Conservation (phyloP, 352 stramenopile species). For the Globisporangium rhizosaccharum region DNA sequence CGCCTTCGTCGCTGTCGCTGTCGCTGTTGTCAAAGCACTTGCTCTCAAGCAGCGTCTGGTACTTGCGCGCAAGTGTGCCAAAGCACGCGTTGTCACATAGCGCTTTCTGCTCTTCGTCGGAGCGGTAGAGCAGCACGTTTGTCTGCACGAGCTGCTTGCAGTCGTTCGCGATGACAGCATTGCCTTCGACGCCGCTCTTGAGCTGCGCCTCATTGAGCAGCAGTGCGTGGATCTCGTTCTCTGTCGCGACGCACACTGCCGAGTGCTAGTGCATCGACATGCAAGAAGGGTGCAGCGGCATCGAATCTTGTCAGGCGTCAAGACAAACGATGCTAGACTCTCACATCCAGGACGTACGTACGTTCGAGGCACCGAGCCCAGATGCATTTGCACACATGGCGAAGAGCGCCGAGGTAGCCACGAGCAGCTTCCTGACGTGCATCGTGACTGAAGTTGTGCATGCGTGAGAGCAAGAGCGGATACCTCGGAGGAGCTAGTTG, state of each 20-base stretch:
- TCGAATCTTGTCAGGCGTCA: not conserved
- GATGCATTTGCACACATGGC: not conserved
- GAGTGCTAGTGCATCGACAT: slow-evolving; percentile 20
- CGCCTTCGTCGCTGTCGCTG: slow-evolving; percentile 42
- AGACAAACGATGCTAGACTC: too few relatives aligned
- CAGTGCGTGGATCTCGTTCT: slow-evolving; percentile 41
- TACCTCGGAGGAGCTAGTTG: too few relatives aligned
- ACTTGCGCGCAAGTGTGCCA: slow-evolving; percentile 45
- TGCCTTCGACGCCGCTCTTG: slow-evolving; percentile 55
- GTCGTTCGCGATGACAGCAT: slow-evolving; percentile 35
- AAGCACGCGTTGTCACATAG: slow-evolving; percentile 69
- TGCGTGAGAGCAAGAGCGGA: too few relatives aligned
- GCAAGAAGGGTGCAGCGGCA: not conserved
- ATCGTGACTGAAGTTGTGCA: too few relatives aligned
- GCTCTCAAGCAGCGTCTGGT: slow-evolving; percentile 58
- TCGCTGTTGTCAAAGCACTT: slow-evolving; percentile 47
- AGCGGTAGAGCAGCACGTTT: slow-evolving; percentile 48
- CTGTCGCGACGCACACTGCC: slow-evolving; percentile 35
- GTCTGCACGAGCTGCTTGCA: slow-evolving; percentile 57
- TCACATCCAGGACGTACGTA: slow-evolving; percentile 6
- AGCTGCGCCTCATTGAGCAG: slow-evolving; percentile 55
- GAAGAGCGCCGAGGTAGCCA: not conserved
- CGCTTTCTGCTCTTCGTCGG: slow-evolving; percentile 48
- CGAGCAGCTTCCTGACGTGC: not conserved
- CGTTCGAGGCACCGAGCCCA: slow-evolving; percentile 28